Evolutionary conservation across 345 rosid genomes (phyloP).

Genomic region (Geranium rotundifolium): DNA sequence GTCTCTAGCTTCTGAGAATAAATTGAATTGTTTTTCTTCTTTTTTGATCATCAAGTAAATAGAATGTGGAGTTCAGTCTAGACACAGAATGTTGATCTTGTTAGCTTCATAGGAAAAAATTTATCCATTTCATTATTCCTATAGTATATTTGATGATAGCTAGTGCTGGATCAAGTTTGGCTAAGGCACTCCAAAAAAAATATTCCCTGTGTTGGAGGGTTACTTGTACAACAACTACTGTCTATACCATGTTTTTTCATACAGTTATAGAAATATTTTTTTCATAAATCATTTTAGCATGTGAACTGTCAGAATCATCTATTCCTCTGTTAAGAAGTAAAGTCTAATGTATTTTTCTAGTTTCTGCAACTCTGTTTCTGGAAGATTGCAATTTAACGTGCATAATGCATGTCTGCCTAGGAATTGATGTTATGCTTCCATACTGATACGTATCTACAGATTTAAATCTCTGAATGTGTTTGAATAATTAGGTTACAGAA

Average conservation of each 20-base stretch:
- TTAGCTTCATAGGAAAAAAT: not conserved
- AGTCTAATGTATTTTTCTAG: not conserved
- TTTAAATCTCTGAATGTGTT: not conserved
- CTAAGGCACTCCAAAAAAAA: too few relatives aligned
- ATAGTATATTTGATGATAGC: not conserved
- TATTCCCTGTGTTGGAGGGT: too few relatives aligned
- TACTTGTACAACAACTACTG: not conserved
- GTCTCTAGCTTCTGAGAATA: not conserved
- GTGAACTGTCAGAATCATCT: not conserved
- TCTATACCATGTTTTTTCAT: not conserved
- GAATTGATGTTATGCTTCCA: not conserved
- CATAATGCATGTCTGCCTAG: not conserved
- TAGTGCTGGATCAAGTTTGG: not conserved
- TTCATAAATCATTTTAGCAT: not conserved
- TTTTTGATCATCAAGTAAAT: not conserved
- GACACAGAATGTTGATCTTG: not conserved
- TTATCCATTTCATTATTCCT: not conserved
- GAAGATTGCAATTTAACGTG: not conserved
- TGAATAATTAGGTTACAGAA: slow-evolving; percentile 48
- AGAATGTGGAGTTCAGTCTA: not conserved
- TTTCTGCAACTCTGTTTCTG: not conserved
- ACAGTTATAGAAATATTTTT: too few relatives aligned
- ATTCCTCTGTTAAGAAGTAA: not conserved
- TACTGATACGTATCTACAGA: not conserved
- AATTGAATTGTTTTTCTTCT: too few relatives aligned